A percentile compares a stretch with the other conserved stretches of the same genome.
Conservation (phyloP, 192 early-diverging fungal genomes). For the Gaertneriomyces semiglobifer region DNA sequence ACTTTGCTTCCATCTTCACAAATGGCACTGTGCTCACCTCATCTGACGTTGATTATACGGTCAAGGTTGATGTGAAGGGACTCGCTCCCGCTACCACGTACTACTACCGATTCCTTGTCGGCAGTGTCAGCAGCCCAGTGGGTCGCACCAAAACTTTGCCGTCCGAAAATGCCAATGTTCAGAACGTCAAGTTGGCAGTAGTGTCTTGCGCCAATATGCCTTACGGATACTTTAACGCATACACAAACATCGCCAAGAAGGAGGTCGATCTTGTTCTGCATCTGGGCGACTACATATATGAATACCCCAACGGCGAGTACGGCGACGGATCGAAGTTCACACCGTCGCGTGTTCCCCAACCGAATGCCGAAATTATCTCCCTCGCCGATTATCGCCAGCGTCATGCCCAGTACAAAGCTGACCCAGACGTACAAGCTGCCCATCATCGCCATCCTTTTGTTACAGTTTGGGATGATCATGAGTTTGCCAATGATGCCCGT, state of each 20-base stretch:
- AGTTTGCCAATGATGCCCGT: conserved; percentile 41
- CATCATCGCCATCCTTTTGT: conserved; percentile 36
- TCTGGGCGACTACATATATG: conserved; percentile 45
- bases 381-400: conserved; percentile 39
- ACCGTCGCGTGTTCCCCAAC: conserved; percentile 31
- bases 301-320: conserved; percentile 38
- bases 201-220: conserved; percentile 39
- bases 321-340: conserved; percentile 25
- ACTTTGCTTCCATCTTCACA: conserved; percentile 12
- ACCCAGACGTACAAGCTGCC: conserved; percentile 34
- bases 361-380: conserved; percentile 21
- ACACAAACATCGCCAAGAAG: conserved; percentile 24
- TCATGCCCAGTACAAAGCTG: conserved; percentile 42
- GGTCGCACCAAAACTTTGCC: conserved; percentile 42
- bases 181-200: conserved; percentile 31
- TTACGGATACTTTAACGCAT: conserved; percentile 41
- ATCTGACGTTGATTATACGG: conserved; percentile 37
- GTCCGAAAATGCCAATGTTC: conserved; percentile 15
- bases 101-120: conserved; percentile 19
- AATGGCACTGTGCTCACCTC: conserved; percentile 29
- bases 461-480: conserved; percentile 43
- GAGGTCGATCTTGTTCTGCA: conserved; percentile 42
- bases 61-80: conserved; percentile 39
- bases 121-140: conserved; percentile 9
- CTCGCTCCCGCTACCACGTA: conserved; percentile 29